A percentile compares a stretch with the other conserved stretches of the same genome.
Evolutionary conservation across 148 eudicot species (phyloP).

Genomic region (Spergularia bocconei): DNA sequence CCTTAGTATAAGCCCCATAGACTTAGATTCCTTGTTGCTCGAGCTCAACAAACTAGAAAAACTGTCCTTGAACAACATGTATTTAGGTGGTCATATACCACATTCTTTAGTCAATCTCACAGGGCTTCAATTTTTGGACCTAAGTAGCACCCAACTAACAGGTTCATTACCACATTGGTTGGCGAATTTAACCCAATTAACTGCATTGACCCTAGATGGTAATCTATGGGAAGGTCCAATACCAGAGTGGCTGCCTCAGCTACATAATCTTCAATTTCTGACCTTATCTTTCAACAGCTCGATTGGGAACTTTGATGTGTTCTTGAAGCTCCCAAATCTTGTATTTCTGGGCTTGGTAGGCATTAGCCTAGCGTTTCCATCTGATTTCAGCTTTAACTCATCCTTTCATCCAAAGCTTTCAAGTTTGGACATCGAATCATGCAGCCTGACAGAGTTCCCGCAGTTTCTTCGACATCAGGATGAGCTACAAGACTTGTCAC

Average conservation of each 20-base stretch:
- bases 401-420: neutral
- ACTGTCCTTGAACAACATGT: too few relatives aligned
- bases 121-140: neutral
- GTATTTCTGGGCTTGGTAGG: neutral
- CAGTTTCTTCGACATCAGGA: neutral
- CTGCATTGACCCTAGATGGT: neutral
- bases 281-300: neutral
- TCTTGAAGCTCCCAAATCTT: neutral
- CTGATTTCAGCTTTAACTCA: neutral
- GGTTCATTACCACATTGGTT: neutral
- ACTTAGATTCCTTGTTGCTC: too few relatives aligned
- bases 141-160: neutral
- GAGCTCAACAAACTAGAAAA: too few relatives aligned
- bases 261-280: neutral
- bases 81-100: neutral
- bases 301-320: neutral
- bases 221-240: neutral
- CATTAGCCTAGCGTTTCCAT: neutral
- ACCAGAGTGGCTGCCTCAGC: neutral
- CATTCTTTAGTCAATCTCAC: neutral
- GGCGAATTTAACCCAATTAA: neutral
- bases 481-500: neutral
- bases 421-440: neutral
- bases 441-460: neutral
- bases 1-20: too few relatives aligned